Conservation (phyloP, 768 basidiomycete species). For the Mycena metata region DNA sequence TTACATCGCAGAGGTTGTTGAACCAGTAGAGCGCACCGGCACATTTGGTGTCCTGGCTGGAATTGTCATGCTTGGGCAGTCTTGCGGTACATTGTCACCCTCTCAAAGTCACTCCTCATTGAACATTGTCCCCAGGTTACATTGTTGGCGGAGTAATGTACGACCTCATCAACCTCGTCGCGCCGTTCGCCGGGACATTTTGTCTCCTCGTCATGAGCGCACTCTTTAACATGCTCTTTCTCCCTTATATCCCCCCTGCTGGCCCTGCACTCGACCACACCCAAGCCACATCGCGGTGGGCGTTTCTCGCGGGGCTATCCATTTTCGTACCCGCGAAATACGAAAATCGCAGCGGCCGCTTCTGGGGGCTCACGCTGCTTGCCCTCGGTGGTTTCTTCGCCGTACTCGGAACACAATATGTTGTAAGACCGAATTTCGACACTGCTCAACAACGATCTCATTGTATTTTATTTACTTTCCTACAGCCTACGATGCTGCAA, state of each 20-base stretch:
- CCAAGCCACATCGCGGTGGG: neutral
- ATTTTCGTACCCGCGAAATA: slow-evolving; percentile 26
- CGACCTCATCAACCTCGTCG: slow-evolving; percentile 21
- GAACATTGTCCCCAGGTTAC: slow-evolving; percentile 24
- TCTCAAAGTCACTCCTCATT: neutral
- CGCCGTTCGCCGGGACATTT: slow-evolving; percentile 34
- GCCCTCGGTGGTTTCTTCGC: slow-evolving; percentile 24
- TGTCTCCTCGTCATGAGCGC: slow-evolving; percentile 30
- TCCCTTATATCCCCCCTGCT: slow-evolving; percentile 31
- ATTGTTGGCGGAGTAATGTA: slow-evolving; percentile 21
- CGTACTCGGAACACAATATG: slow-evolving; percentile 25
- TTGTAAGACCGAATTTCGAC: slow-evolving; percentile 5
- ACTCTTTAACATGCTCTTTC: slow-evolving; percentile 11
- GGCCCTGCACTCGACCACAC: neutral
- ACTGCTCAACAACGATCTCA: too few species aligned
- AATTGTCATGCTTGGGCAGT: slow-evolving; percentile 26
- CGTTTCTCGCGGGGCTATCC: slow-evolving; percentile 17
- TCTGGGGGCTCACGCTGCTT: slow-evolving; percentile 29
- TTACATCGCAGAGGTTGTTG: slow-evolving; percentile 36
- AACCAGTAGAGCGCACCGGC: slow-evolving; percentile 23
- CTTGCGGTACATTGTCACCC: slow-evolving; percentile 15
- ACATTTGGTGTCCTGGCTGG: slow-evolving; percentile 32
- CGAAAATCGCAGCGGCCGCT: slow-evolving; percentile 5
- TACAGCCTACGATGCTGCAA: slow-evolving; percentile 36
- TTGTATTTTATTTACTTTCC: too few species aligned